Evolutionary conservation across 805 yeast species (phyloP).

Genomic region (Wickerhamomyces alni): DNA sequence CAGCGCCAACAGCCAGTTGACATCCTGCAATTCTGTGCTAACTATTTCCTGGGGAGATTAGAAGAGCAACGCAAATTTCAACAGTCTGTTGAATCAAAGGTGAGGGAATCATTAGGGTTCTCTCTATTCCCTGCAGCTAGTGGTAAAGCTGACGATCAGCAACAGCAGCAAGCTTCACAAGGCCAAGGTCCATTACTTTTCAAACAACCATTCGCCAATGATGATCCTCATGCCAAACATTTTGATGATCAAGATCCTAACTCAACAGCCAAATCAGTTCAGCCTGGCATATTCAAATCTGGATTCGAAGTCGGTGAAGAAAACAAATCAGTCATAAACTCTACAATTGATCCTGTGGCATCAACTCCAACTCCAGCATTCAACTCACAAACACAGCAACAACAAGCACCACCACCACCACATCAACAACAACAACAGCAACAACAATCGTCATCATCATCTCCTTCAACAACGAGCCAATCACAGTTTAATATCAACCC

Average conservation of each 20-base stretch:
- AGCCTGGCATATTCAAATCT: constrained; percentile 16
- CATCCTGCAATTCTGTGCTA: constrained; percentile 68
- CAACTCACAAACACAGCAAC: neutral
- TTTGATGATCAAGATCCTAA: constrained; percentile 23
- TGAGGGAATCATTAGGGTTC: constrained; percentile 42
- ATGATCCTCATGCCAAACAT: constrained; percentile 52
- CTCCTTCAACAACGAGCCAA: constrained; percentile 1
- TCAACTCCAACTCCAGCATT: constrained; percentile 1
- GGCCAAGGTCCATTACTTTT: constrained; percentile 9
- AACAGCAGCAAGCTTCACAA: constrained; percentile 4
- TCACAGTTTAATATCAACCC: neutral
- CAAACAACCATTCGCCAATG: constrained; percentile 48
- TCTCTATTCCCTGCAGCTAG: constrained; percentile 29
- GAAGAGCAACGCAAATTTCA: constrained; percentile 51
- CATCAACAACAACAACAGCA: constrained; percentile 1
- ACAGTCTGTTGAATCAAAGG: constrained; percentile 45
- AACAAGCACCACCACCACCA: constrained; percentile 1
- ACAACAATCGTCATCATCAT: neutral
- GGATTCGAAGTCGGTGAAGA: constrained; percentile 21
- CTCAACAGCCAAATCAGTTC: constrained; percentile 15
- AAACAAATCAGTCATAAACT: constrained; percentile 8
- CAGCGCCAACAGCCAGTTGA: constrained; percentile 55
- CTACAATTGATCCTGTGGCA: constrained; percentile 19
- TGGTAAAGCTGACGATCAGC: neutral
- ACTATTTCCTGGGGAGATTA: constrained; percentile 58